Evolutionary conservation across 2,329 filamentous ascomycete species (phyloP), one percentile per base, ranked within the genome.

Genomic region (Cladosporium austrohemisphaericum): DNA sequence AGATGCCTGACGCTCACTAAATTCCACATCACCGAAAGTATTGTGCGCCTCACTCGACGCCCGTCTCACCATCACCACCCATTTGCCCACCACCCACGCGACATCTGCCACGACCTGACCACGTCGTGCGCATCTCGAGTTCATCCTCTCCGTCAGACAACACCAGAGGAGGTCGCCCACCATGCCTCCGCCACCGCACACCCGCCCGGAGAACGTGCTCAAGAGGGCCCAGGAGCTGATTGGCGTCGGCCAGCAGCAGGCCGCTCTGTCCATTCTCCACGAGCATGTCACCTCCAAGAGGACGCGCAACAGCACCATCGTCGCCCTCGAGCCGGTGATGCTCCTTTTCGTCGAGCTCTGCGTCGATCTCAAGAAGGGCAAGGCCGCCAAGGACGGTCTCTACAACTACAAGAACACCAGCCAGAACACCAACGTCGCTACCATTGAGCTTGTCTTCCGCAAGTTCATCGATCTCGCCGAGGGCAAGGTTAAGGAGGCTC

Each of bases 361-460:
- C 60, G 93, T 98, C 65, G 92, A 97, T 67, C 84, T 96, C 65
- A 90, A 93, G 76, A 98, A 97, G 76, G 93, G 93, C 63, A 98
- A 98, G 75, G 81, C 93, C 54, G 93, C 92, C 71, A 98, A 98
- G 80, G 93, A 98, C 76, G 93, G 93, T 54, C 80, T 98, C 41
- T 98, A 97, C 72, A 93, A 96, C 72, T 98, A 98, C 81, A 98
- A 98, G 80, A 98, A 98, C 72, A 97, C 96, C 60, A 92, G 91
- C 49, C 93, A 98, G 72, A 98, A 98, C 76, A 95, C 92, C 62
- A 97, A 97, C 68, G 90, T 98, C 60, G 90, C 83, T 62, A 98
- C 93, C 54, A 98, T 98, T 69, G 93, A 97, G 84, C 77, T 95
- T 61, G 93, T 98, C 59, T 81, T 98, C 64, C 95, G 95, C 75